These are phyloP conservation scores for Aspergillus sojae DNA, from an alignment of 2,329 filamentous ascomycete species.

Conservation along the genomic window DNA sequence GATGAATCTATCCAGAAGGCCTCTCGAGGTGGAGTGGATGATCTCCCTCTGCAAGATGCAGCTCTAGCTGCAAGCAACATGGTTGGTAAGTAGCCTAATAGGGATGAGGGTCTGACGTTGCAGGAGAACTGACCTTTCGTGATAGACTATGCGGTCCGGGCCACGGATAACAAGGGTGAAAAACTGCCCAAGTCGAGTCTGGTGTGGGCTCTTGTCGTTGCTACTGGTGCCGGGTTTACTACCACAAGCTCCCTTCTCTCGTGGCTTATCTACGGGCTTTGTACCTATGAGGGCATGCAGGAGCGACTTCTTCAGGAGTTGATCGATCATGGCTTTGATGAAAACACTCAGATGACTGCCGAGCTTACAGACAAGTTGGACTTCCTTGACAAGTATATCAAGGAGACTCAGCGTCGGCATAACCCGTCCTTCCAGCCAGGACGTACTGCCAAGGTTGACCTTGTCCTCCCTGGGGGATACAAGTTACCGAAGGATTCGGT, in stretches of 20 bases:
- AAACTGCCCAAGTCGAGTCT: constrained; percentile 51
- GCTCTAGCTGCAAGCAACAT: constrained; percentile 37
- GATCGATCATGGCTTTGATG: constrained; percentile 50
- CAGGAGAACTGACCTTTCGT: constrained; percentile 22
- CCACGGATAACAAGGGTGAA: constrained; percentile 56
- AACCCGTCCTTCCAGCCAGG: constrained; percentile 64
- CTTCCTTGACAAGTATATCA: constrained; percentile 50
- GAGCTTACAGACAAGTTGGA: constrained; percentile 52
- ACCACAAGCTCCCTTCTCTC: constrained; percentile 61
- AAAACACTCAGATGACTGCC: constrained; percentile 46
- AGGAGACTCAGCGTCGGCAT: constrained; percentile 62
- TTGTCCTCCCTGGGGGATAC: constrained; percentile 63
- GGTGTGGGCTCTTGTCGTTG: constrained; percentile 50
- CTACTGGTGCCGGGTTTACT: constrained; percentile 61
- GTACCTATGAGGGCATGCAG: constrained; percentile 58
- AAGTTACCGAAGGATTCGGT: constrained; percentile 55
- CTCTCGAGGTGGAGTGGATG: constrained; percentile 25
- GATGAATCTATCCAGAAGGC: constrained; percentile 25
- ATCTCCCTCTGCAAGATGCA: constrained; percentile 45
- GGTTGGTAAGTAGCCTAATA: too few relatives aligned
- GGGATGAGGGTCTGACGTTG: too few relatives aligned
- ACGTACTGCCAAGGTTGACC: constrained; percentile 57
- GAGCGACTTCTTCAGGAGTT: constrained; percentile 61
- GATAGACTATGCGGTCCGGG: constrained; percentile 48
- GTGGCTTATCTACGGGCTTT: constrained; percentile 59